Evolutionary conservation across 805 yeast species (phyloP), one percentile per base, ranked within the genome.

Genomic region (Maudiozyma saulgeensis): DNA sequence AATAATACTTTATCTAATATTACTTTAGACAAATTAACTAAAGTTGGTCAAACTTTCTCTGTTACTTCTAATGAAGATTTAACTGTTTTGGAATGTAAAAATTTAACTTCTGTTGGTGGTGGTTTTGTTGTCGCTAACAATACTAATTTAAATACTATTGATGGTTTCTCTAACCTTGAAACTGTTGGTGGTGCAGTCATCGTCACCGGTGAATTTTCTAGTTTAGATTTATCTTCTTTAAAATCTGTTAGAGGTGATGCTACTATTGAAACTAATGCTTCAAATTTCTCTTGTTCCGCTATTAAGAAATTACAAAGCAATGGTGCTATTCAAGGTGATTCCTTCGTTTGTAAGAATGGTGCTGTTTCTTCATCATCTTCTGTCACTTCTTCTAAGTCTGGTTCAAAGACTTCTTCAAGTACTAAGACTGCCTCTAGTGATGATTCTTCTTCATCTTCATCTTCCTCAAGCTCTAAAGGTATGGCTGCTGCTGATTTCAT

Each of bases 221-320:
- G 81, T 64, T 93, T 93, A 65, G 73, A 88, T 53, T 79, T 93
- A 68, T 80, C 83, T 57, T 63, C 79, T 35, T 80, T 93, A 68
- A 74, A 70, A 61, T 79, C 84, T 63, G 96, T 93, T 62, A 80
- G 80, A 68, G 99, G 99, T 80, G 96, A 96, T 70, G 95, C 90
- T 73, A 73, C 74, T 64, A 77, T 93, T 65, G 84, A 83, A 67
- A 77, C 96, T 53, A 67, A 72, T 51, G 84, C 87, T 67, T 52
- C 62, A 51, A 83, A 84, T 63, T 81, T 87, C 72, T 81, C 88
- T 72, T 93, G 99, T 81, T 68, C 76, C 54, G 74, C 77, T 49
- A 87, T 90, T 75, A 78, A 84, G 69, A 62, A 69, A 49, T 78
- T 87, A 67, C 82, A 87, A 78, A 69, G 73, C 64, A 76, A 77